Conservation (phyloP, 768 basidiomycete genomes). For the Cyclocybe cylindracea region DNA sequence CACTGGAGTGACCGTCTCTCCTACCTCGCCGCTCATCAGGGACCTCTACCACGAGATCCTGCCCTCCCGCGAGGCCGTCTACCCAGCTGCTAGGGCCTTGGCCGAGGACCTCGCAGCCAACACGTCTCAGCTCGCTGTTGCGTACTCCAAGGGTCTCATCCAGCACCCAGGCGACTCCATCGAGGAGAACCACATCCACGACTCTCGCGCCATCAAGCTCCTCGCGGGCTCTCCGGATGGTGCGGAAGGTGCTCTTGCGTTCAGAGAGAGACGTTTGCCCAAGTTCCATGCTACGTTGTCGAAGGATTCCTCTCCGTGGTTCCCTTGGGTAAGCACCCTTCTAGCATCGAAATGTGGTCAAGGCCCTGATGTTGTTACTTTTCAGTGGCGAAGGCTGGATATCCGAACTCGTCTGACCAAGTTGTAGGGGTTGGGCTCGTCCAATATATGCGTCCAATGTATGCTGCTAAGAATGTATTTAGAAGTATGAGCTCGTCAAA, state of each 20-base stretch:
- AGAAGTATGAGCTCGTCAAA: too few relatives aligned
- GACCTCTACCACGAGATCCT: conserved; percentile 49
- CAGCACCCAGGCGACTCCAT: conserved; percentile 49
- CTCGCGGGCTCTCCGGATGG: conserved; percentile 41
- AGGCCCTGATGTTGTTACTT: not conserved
- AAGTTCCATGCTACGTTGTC: conserved; percentile 47
- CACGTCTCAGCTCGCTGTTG: conserved; percentile 50
- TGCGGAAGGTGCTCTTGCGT: conserved; percentile 47
- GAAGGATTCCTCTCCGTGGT: conserved; percentile 39
- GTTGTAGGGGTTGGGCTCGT: conserved; percentile 19
- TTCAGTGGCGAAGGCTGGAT: conserved; percentile 41
- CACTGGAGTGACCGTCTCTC: conserved; percentile 43
- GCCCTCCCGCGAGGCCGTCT: conserved; percentile 50
- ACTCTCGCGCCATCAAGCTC: conserved; percentile 48
- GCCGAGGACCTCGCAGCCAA: conserved; percentile 52
- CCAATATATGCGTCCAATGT: too few relatives aligned
- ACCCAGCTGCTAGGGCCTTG: conserved; percentile 51
- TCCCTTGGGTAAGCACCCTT: conserved; percentile 49
- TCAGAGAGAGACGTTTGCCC: conserved; percentile 46
- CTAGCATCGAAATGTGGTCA: not conserved
- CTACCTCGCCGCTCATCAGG: conserved; percentile 43
- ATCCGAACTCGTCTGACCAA: conserved; percentile 35
- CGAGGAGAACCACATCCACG: conserved; percentile 56
- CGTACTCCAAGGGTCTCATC: conserved; percentile 52
- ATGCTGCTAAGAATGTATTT: too few relatives aligned